These are phyloP conservation scores for Stagonosporopsis chrysanthemi DNA, from an alignment of 2,329 filamentous ascomycete species.

Conservation along the genomic window DNA sequence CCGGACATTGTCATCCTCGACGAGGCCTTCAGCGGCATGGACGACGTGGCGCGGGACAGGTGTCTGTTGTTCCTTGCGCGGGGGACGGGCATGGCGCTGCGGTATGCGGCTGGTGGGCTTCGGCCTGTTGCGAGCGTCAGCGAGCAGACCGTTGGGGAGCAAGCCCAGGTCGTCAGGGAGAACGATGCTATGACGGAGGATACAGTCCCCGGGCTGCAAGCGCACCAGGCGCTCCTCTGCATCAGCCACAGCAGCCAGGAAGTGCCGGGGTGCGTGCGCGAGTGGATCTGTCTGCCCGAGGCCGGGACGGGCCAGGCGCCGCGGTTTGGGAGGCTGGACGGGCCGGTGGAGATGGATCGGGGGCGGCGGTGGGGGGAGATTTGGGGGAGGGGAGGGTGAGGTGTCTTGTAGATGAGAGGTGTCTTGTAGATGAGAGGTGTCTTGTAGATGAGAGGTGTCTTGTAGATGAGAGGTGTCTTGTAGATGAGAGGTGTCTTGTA, in stretches of 20 bases:
- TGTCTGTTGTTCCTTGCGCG: slow-evolving; percentile 78
- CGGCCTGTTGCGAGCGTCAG: slow-evolving; percentile 19
- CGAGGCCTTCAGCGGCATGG: slow-evolving; percentile 61
- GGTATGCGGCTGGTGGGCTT: slow-evolving; percentile 43
- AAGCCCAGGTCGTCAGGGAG: too few species aligned
- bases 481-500: too few species aligned
- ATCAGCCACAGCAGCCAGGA: slow-evolving; percentile 93
- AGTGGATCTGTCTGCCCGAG: slow-evolving; percentile 88
- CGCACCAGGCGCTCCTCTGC: slow-evolving; percentile 83
- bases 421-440: too few species aligned
- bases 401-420: too few species aligned
- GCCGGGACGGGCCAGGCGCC: slow-evolving; percentile 67
- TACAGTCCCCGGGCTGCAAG: slow-evolving; percentile 67
- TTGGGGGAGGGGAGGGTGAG: slow-evolving; percentile 28
- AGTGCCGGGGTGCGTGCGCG: slow-evolving; percentile 80
- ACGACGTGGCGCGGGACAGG: slow-evolving; percentile 74
- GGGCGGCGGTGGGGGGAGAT: slow-evolving; percentile 69
- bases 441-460: too few species aligned
- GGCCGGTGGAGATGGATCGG: slow-evolving; percentile 64
- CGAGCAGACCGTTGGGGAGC: slow-evolving; percentile 59
- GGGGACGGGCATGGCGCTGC: slow-evolving; percentile 51
- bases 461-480: too few species aligned
- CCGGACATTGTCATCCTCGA: slow-evolving; percentile 60
- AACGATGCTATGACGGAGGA: slow-evolving; percentile 51
- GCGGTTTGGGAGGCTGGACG: slow-evolving; percentile 69